These are phyloP conservation scores for Paraconiothyrium brasiliense DNA, from an alignment of 2,329 filamentous ascomycete genomes.

Conservation along the genomic window DNA sequence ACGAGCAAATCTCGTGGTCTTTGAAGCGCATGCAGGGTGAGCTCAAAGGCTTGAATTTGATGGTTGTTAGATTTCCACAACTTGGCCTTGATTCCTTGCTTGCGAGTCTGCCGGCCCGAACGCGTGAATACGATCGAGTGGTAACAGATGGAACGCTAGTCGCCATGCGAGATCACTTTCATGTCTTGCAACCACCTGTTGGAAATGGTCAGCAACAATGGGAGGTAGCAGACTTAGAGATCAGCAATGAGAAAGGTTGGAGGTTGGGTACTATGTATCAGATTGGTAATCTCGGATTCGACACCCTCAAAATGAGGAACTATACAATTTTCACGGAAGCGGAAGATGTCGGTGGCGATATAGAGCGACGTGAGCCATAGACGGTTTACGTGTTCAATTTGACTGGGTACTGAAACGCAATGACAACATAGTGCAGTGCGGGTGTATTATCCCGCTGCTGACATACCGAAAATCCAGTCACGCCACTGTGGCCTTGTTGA, in stretches of 20 bases:
- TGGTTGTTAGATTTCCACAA: conserved; percentile 3
- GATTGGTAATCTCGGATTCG: conserved; percentile 1
- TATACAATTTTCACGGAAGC: conserved; percentile 1
- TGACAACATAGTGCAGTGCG: background rate
- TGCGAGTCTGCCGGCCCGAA: background rate
- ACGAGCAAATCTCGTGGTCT: background rate
- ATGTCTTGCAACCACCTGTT: conserved; percentile 1
- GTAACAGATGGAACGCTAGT: background rate
- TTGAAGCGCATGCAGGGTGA: conserved; percentile 1
- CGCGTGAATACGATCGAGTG: background rate
- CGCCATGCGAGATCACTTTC: background rate
- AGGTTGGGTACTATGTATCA: conserved; percentile 2
- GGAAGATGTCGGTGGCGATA: conserved; percentile 1
- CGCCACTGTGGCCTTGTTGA: no score
- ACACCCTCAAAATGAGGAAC: background rate
- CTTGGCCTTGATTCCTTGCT: background rate
- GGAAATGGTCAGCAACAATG: conserved; percentile 4
- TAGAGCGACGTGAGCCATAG: background rate
- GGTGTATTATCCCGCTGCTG: no score
- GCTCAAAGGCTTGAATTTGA: conserved; percentile 2
- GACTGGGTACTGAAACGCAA: background rate
- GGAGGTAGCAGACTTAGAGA: background rate
- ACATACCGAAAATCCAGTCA: no score
- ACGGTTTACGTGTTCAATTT: conserved; percentile 2
- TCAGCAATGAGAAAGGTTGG: background rate